Percentiles rank a stretch among this genome's conserved stretches.
These are phyloP conservation scores for Mycogone perniciosa DNA, from an alignment of 2,329 filamentous ascomycete genomes.

Conservation along the genomic window DNA sequence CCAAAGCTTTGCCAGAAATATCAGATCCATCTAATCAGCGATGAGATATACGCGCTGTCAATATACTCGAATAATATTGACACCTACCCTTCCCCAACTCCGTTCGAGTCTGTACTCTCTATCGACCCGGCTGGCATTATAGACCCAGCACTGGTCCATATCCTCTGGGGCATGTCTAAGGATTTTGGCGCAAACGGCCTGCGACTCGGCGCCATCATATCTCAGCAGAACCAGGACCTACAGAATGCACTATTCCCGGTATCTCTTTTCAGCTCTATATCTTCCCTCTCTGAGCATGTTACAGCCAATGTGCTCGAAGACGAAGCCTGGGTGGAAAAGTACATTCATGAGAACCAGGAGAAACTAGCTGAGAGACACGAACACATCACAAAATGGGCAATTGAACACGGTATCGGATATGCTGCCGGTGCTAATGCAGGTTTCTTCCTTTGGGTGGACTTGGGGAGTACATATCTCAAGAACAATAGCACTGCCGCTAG, in stretches of 20 bases:
- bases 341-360: slow-evolving; percentile 37
- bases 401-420: slow-evolving; percentile 37
- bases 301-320: slow-evolving; percentile 39
- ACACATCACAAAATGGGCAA: slow-evolving; percentile 31
- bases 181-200: slow-evolving; percentile 54
- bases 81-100: slow-evolving; percentile 16
- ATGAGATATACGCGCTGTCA: slow-evolving; percentile 46
- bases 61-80: slow-evolving; percentile 37
- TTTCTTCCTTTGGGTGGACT: slow-evolving; percentile 50
- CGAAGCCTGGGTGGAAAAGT: slow-evolving; percentile 35
- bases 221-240: slow-evolving; percentile 37
- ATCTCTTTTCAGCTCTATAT: slow-evolving; percentile 38
- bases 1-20: slow-evolving; percentile 43
- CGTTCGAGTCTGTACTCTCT: slow-evolving; percentile 41
- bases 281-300: slow-evolving; percentile 37
- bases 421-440: slow-evolving; percentile 43
- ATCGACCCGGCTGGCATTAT: slow-evolving; percentile 39
- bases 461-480: slow-evolving; percentile 28
- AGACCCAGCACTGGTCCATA: slow-evolving; percentile 44
- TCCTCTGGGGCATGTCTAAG: slow-evolving; percentile 41
- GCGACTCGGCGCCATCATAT: slow-evolving; percentile 44
- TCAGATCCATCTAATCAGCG: slow-evolving; percentile 45
- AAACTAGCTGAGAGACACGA: slow-evolving; percentile 34
- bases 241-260: slow-evolving; percentile 31
- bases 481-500: slow-evolving; percentile 12